Evolutionary conservation across 2,329 filamentous ascomycete genomes (phyloP).

Genomic region (Bipolaris cookei): DNA sequence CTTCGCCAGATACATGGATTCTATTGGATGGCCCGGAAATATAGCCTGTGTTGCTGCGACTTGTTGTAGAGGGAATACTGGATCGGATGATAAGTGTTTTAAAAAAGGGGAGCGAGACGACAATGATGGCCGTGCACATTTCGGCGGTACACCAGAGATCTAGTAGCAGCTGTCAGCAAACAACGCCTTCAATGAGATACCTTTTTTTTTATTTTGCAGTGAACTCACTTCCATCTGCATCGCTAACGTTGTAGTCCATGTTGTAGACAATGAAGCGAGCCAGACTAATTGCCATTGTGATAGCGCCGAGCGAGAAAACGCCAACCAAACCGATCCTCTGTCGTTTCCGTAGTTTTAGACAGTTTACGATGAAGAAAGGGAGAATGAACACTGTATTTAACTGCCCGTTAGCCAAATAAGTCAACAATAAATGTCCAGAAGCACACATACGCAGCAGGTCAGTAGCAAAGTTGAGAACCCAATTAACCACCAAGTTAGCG

Average conservation of each 20-base stretch:
- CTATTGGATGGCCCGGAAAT: constrained; percentile 4
- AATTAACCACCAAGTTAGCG: constrained; percentile 19
- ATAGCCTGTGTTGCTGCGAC: constrained; percentile 25
- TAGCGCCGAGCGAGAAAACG: constrained; percentile 29
- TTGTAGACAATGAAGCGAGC: constrained; percentile 30
- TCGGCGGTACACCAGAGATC: constrained; percentile 34
- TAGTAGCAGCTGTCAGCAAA: constrained; percentile 8
- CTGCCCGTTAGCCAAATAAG: neutral
- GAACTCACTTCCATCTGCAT: constrained; percentile 29
- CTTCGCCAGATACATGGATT: neutral
- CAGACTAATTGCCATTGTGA: constrained; percentile 32
- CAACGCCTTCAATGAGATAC: too few species aligned
- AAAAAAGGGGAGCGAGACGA: constrained; percentile 29
- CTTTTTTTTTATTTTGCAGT: neutral
- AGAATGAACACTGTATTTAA: constrained; percentile 24
- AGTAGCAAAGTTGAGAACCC: constrained; percentile 27
- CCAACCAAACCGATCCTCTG: constrained; percentile 33
- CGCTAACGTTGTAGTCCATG: constrained; percentile 24
- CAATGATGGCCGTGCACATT: constrained; percentile 29
- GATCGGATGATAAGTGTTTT: constrained; percentile 25
- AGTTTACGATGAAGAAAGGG: constrained; percentile 32
- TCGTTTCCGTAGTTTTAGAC: constrained; percentile 29
- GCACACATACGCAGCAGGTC: constrained; percentile 26
- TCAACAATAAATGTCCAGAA: accelerated
- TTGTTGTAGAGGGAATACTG: constrained; percentile 6